Percentiles rank a stretch among this genome's conserved stretches.
Conservation (phyloP, 23 red algal genomes). For the Gracilaria caudata region DNA sequence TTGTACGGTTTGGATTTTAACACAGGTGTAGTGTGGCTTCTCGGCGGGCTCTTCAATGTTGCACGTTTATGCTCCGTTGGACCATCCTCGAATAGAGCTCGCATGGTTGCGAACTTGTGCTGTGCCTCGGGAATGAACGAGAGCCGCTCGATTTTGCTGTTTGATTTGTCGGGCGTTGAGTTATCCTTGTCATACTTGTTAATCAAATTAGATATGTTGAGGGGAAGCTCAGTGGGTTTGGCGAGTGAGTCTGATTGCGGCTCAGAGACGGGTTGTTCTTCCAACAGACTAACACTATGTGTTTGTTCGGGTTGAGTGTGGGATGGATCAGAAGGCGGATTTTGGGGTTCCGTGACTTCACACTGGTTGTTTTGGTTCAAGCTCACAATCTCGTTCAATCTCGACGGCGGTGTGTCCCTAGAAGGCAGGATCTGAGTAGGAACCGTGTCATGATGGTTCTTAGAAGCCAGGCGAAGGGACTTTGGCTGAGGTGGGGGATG, state of each 20-base stretch:
- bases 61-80: background rate
- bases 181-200: conserved; percentile 27
- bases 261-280: background rate
- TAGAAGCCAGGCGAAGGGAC: background rate
- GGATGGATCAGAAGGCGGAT: background rate
- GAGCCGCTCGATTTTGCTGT: background rate
- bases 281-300: background rate
- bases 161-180: background rate
- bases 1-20: background rate
- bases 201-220: conserved; percentile 14
- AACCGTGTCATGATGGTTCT: background rate
- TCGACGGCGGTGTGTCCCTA: background rate
- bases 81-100: conserved; percentile 5
- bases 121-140: conserved; percentile 21
- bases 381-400: no score
- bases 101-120: conserved; percentile 23
- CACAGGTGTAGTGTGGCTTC: conserved; percentile 1
- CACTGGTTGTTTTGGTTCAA: background rate
- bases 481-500: background rate
- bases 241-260: background rate
- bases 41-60: conserved; percentile 3
- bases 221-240: conserved; percentile 13
- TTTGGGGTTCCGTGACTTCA: background rate
- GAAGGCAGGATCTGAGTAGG: background rate
- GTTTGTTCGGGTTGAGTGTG: background rate